Percentiles rank a stretch among this genome's conserved stretches.
Evolutionary conservation across 768 basidiomycete genomes (phyloP).

Genomic region (Hemileccinum rubropunctum): DNA sequence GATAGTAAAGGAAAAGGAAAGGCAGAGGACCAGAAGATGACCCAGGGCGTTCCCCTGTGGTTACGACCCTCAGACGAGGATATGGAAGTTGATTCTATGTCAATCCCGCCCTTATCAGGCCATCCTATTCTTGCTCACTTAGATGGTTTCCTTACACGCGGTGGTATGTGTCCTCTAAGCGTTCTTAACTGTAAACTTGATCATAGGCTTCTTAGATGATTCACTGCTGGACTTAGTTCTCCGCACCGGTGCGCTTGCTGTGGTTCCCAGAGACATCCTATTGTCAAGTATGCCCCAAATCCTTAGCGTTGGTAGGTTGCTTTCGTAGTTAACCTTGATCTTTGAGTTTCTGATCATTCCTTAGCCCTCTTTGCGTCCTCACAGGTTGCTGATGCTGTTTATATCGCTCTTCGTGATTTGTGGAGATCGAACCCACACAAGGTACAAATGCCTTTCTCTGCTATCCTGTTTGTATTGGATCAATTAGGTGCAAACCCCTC

Average conservation of each 20-base stretch:
- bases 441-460: constrained; percentile 33
- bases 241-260: constrained; percentile 39
- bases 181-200: not conserved
- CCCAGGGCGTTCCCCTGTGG: constrained; percentile 34
- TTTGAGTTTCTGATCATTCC: constrained; percentile 9
- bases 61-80: constrained; percentile 13
- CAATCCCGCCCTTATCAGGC: constrained; percentile 10
- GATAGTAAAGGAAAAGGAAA: constrained; percentile 26
- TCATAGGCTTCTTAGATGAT: constrained; percentile 34
- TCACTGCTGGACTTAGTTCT: constrained; percentile 39
- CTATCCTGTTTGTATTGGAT: constrained; percentile 37
- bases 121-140: constrained; percentile 32
- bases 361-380: constrained; percentile 15
- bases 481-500: constrained; percentile 44
- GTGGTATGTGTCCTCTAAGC: constrained; percentile 32
- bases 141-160: constrained; percentile 26
- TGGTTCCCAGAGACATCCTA: constrained; percentile 29
- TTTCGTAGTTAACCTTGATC: not conserved
- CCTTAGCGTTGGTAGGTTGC: constrained; percentile 38
- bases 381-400: constrained; percentile 34
- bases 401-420: constrained; percentile 33
- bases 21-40: constrained; percentile 22
- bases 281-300: constrained; percentile 38
- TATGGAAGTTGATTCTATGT: constrained; percentile 19
- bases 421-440: constrained; percentile 24